Conservation (phyloP, 768 basidiomycete genomes). For the Phaeotremella skinneri region DNA sequence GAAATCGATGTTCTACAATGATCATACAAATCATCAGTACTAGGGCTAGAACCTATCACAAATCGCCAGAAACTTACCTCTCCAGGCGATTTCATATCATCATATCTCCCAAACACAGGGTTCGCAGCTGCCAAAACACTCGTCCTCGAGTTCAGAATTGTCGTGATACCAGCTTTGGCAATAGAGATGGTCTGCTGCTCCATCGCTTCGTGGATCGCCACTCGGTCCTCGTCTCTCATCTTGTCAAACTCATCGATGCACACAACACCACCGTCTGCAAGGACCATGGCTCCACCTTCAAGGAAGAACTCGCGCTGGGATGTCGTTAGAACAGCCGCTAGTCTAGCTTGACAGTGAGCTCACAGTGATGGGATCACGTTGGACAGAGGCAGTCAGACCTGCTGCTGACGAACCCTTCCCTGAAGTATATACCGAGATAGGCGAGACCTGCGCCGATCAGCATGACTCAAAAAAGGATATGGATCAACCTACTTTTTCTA, state of each 20-base stretch:
- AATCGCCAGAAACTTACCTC: constrained; percentile 9
- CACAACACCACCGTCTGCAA: constrained; percentile 96
- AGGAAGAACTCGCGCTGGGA: constrained; percentile 92
- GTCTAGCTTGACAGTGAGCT: constrained; percentile 47
- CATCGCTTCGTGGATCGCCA: constrained; percentile 99
- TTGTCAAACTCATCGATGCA: constrained; percentile 99
- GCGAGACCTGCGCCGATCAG: constrained; percentile 67
- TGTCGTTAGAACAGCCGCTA: neutral
- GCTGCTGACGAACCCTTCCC: constrained; percentile 98
- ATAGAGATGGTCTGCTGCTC: constrained; percentile 99
- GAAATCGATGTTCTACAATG: constrained; percentile 83
- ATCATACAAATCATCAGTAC: neutral
- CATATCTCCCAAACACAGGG: constrained; percentile 95
- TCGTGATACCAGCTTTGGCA: constrained; percentile 97
- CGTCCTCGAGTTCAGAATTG: constrained; percentile 90
- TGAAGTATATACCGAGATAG: constrained; percentile 96
- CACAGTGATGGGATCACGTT: constrained; percentile 86
- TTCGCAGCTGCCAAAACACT: constrained; percentile 96
- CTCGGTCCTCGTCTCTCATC: constrained; percentile 98
- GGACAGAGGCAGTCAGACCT: constrained; percentile 95
- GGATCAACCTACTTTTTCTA: constrained; percentile 75
- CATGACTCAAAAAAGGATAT: constrained; percentile 1
- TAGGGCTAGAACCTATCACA: neutral
- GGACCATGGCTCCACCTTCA: constrained; percentile 98
- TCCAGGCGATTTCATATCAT: constrained; percentile 68